Base-by-base conservation (phyloP, 108 stramenopile species). In the Discostella pseudostelligera region DNA sequence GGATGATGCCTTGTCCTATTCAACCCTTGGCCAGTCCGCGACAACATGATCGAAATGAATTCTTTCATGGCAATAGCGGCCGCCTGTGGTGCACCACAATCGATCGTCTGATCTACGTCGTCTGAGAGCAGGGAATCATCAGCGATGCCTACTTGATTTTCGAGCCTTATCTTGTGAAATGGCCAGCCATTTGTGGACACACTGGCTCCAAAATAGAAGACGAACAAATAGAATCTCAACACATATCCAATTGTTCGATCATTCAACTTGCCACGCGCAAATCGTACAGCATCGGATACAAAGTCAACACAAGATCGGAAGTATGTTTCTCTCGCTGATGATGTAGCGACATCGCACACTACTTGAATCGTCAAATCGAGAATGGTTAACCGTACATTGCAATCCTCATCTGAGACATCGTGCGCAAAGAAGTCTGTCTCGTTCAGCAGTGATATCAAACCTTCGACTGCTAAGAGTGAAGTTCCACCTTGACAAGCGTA, bases 401-500 rank as follows among this genome's bases (percentile, higher is more conserved):
- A 42, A 28, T 83, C 74, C 40, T 78, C 67, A 28, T 74, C 43
- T 20, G 79, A 40, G 11, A 89, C 70, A 60, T 94, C 93, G 20
- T 67, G 68, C 28, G 61, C 54, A 60, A 90, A 94, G 62, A 94
- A 92, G 55, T 75, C 67, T 5, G 84, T 84, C 4, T 77, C 72
- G n/a, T 76, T 83, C 45, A 94, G 59, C 35, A 94, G 58, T n/a
- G 75, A 62, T 2, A 44, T 76, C 35, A 94, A 70, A 8, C 90
- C 90, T 66, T 89, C 87, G 11, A 94, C 85, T 16, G 90, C 88
- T n/a, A 90, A 16, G 14, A 92, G 72, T 14, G 88, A 83, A 22
- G 87, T 79, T 2, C 90, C 90, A 14, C 93, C 93, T 61, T 94
- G 93, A 43, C 83, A 83, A 45, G 83, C 90, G 70, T 94, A 94